Conservation (phyloP, 2,329 filamentous ascomycete genomes). For the Gyromitra esculenta region DNA sequence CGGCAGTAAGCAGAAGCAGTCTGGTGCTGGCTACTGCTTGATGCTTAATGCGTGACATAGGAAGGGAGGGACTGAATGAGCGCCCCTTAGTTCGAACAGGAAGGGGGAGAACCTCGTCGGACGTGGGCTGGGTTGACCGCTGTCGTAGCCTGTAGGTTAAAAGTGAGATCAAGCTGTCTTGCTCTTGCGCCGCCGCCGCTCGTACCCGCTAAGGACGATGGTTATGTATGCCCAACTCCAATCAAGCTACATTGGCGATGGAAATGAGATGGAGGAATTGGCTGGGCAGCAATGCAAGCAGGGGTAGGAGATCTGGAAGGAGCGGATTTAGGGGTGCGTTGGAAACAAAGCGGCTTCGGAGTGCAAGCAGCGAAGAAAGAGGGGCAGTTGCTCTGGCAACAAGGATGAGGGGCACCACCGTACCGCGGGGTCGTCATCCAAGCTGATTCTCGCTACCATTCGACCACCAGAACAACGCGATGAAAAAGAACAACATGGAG, state of each 20-base stretch:
- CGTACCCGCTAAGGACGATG: constrained; percentile 46
- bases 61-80: constrained; percentile 39
- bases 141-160: constrained; percentile 41
- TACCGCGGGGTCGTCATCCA: constrained; percentile 49
- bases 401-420: constrained; percentile 42
- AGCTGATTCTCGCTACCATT: constrained; percentile 38
- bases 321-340: constrained; percentile 39
- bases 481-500: constrained; percentile 37
- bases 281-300: constrained; percentile 47
- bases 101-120: constrained; percentile 46
- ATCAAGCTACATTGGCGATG: constrained; percentile 49
- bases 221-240: constrained; percentile 45
- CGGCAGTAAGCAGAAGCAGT: constrained; percentile 37
- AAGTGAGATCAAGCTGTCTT: constrained; percentile 47
- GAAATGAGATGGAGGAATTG: constrained; percentile 50
- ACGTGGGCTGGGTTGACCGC: constrained; percentile 34
- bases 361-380: constrained; percentile 47
- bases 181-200: constrained; percentile 42
- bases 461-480: constrained; percentile 32
- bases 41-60: constrained; percentile 44
- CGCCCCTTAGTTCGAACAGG: constrained; percentile 36
- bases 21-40: constrained; percentile 41
- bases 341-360: constrained; percentile 46
- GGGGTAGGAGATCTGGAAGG: constrained; percentile 48
- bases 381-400: constrained; percentile 48